Conservation (phyloP, 2,329 filamentous ascomycete genomes). For the Aspergillus bombycis region DNA sequence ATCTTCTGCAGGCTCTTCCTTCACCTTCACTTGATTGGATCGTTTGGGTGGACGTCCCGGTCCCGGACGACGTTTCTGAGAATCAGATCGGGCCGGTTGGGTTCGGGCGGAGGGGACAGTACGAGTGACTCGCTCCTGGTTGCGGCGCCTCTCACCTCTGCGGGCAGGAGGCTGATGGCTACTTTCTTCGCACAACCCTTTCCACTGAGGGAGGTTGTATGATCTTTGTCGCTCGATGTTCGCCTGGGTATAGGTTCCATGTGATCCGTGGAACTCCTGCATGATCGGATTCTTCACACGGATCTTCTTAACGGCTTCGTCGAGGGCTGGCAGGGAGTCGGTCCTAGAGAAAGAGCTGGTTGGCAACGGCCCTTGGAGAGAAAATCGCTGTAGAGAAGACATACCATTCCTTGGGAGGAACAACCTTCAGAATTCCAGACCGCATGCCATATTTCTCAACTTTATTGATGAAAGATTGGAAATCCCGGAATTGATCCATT, state of each 20-base stretch:
- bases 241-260: conserved; percentile 93
- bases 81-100: conserved; percentile 40
- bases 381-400: conserved; percentile 28
- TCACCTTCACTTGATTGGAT: conserved; percentile 41
- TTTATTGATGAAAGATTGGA: conserved; percentile 86
- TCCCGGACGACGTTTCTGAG: conserved; percentile 51
- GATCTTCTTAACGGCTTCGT: conserved; percentile 87
- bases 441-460: conserved; percentile 96
- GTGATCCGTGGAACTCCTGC: conserved; percentile 95
- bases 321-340: conserved; percentile 73
- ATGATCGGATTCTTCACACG: conserved; percentile 96
- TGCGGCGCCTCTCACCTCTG: conserved; percentile 65
- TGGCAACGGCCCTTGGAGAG: not conserved
- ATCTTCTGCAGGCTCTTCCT: conserved; percentile 43
- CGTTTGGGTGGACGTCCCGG: conserved; percentile 44
- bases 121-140: conserved; percentile 52
- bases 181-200: conserved; percentile 86
- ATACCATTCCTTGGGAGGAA: conserved; percentile 92
- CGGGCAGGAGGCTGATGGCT: conserved; percentile 93
- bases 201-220: conserved; percentile 97
- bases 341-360: conserved; percentile 48
- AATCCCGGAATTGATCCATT: conserved; percentile 93
- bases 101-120: conserved; percentile 37
- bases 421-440: conserved; percentile 93
- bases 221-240: conserved; percentile 95